A percentile compares a stretch with the other conserved stretches of the same genome.
Conservation (phyloP, 768 basidiomycete species). For the Fibroporia radiculosa region DNA sequence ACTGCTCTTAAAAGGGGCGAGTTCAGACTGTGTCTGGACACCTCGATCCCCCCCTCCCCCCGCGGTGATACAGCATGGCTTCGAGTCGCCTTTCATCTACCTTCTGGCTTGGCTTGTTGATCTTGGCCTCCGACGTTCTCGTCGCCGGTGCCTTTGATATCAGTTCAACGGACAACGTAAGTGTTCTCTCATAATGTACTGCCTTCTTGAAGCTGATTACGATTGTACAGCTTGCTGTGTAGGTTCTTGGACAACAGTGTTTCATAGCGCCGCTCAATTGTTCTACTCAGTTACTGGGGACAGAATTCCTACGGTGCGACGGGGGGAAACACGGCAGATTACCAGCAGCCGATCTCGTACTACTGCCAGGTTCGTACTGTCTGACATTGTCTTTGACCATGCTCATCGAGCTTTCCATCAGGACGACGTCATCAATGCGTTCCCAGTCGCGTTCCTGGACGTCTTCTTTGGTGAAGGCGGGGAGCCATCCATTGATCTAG, state of each 20-base stretch:
- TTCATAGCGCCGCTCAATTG: background rate
- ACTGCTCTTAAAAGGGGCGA: background rate
- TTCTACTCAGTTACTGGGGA: conserved; percentile 37
- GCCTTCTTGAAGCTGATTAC: background rate
- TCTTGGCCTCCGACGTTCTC: conserved; percentile 7
- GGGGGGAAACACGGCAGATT: conserved; percentile 33
- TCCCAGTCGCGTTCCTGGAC: conserved; percentile 57
- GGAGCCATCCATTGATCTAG: conserved; percentile 50
- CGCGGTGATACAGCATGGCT: conserved; percentile 2
- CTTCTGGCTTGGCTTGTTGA: conserved; percentile 8
- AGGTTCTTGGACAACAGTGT: conserved; percentile 1
- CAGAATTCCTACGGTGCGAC: conserved; percentile 56
- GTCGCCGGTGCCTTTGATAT: conserved; percentile 11
- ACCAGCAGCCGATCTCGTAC: conserved; percentile 40
- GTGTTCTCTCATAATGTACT: background rate
- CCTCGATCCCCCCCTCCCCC: conserved; percentile 2
- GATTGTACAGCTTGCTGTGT: conserved; percentile 22
- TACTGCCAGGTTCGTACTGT: conserved; percentile 41
- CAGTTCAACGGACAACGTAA: conserved; percentile 13
- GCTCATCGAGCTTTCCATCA: conserved; percentile 12
- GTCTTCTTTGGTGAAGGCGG: conserved; percentile 53
- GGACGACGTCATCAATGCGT: conserved; percentile 49
- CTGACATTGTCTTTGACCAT: background rate
- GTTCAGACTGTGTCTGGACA: background rate
- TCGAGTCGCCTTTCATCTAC: conserved; percentile 5